These are phyloP conservation scores for Aspergillus egyptiacus DNA, from an alignment of 495 filamentous ascomycete species.

Conservation along the genomic window DNA sequence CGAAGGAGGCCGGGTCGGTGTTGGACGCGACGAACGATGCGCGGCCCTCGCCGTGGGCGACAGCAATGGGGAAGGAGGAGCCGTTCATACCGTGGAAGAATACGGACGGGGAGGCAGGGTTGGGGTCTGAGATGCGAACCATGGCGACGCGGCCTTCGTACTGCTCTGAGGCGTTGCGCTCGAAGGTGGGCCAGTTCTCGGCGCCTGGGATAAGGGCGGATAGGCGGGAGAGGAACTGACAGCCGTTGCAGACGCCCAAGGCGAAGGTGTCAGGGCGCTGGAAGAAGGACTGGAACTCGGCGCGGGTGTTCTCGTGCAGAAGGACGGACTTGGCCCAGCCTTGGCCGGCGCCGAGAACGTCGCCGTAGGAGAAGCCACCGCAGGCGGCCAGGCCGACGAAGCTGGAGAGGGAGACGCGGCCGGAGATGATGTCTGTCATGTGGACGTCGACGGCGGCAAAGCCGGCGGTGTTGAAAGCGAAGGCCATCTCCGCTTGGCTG, in stretches of 20 bases:
- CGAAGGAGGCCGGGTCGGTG: constrained; percentile 41
- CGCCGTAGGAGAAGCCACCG: constrained; percentile 96
- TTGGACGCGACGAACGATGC: constrained; percentile 56
- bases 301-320: constrained; percentile 67
- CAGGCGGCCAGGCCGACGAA: constrained; percentile 89
- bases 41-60: constrained; percentile 89
- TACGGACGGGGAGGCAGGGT: constrained; percentile 57
- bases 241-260: constrained; percentile 95
- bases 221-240: constrained; percentile 85
- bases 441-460: constrained; percentile 92
- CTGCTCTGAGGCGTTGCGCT: constrained; percentile 78
- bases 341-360: constrained; percentile 88
- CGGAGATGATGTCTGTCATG: constrained; percentile 89
- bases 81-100: constrained; percentile 92
- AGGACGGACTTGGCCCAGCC: constrained; percentile 97
- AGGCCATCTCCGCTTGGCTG: constrained; percentile 94
- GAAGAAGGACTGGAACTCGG: constrained; percentile 81
- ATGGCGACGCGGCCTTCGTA: constrained; percentile 88
- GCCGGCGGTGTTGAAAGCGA: constrained; percentile 85
- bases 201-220: constrained; percentile 83
- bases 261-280: constrained; percentile 83
- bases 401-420: constrained; percentile 64
- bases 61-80: constrained; percentile 75
- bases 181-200: constrained; percentile 79
- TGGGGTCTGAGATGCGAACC: constrained; percentile 69